Evolutionary conservation across 1,139 yeast genomes (phyloP).

Genomic region (Lodderomyces pseudojiufengensis): DNA sequence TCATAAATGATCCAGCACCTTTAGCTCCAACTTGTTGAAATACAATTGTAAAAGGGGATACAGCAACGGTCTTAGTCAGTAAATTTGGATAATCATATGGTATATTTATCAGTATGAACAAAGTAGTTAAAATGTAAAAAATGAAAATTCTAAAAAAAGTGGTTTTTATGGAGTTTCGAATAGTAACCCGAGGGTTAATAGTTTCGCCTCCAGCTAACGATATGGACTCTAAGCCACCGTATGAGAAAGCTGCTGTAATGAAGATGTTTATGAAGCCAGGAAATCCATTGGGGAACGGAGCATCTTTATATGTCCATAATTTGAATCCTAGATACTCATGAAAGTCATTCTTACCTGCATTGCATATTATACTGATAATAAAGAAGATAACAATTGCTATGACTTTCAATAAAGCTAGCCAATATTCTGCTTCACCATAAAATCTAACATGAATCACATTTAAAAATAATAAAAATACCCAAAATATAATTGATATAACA

Average conservation of each 20-base stretch:
- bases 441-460: constrained; percentile 54
- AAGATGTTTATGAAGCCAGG: constrained; percentile 37
- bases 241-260: constrained; percentile 61
- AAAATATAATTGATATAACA: constrained; percentile 55
- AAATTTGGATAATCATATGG: constrained; percentile 40
- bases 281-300: constrained; percentile 41
- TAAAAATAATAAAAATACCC: constrained; percentile 50
- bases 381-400: constrained; percentile 39
- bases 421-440: constrained; percentile 42
- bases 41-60: constrained; percentile 66
- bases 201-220: constrained; percentile 68
- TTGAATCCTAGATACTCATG: constrained; percentile 39
- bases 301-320: constrained; percentile 37
- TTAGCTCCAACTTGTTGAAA: constrained; percentile 52
- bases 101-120: constrained; percentile 45
- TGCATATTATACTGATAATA: constrained; percentile 35
- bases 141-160: constrained; percentile 51
- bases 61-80: constrained; percentile 39
- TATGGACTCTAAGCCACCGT: constrained; percentile 65
- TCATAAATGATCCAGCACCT: constrained; percentile 43
- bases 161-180: constrained; percentile 55
- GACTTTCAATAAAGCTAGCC: constrained; percentile 37
- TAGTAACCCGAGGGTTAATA: constrained; percentile 52
- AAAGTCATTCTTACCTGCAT: constrained; percentile 31
- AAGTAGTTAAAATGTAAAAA: constrained; percentile 38